These are phyloP conservation scores for Leishmania turanica DNA, from an alignment of 208 protist genomes.

Conservation along the genomic window DNA sequence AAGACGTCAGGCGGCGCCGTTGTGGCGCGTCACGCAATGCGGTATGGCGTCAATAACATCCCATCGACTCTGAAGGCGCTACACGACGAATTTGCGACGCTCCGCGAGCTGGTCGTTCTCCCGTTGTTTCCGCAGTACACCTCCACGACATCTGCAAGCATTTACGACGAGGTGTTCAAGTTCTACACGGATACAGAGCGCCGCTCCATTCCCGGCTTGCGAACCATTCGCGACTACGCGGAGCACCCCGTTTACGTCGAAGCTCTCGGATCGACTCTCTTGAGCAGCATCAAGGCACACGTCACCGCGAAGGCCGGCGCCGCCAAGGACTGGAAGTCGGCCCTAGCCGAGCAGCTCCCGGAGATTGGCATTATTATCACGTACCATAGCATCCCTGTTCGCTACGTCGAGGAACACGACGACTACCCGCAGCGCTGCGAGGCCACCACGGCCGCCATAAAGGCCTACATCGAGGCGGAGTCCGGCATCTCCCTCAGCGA, in stretches of 20 bases:
- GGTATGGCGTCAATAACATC: constrained; percentile 37
- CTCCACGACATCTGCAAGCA: constrained; percentile 38
- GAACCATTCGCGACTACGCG: constrained; percentile 50
- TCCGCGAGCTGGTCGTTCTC: constrained; percentile 39
- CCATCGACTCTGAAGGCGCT: constrained; percentile 10
- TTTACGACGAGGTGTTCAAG: constrained; percentile 50
- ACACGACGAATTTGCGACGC: constrained; percentile 15
- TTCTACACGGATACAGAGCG: constrained; percentile 23
- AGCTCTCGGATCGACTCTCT: constrained; percentile 20
- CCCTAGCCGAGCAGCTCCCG: background rate
- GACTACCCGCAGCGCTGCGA: constrained; percentile 38
- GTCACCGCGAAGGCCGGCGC: background rate
- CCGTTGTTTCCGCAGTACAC: constrained; percentile 72
- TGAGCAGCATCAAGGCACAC: constrained; percentile 21
- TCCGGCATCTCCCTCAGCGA: constrained; percentile 17
- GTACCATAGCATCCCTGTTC: constrained; percentile 51
- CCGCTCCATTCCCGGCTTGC: constrained; percentile 38
- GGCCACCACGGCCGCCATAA: constrained; percentile 25
- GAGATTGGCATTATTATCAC: constrained; percentile 37
- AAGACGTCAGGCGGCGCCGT: constrained; percentile 3
- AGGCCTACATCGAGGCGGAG: constrained; percentile 11
- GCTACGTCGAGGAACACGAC: constrained; percentile 37
- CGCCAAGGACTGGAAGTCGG: constrained; percentile 2
- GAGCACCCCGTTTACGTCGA: constrained; percentile 44
- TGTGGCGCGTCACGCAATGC: constrained; percentile 33